Percentiles rank a stretch among this genome's conserved stretches.
Conservation (phyloP, 257 asterid genomes). For the Penstemon barbatus region DNA sequence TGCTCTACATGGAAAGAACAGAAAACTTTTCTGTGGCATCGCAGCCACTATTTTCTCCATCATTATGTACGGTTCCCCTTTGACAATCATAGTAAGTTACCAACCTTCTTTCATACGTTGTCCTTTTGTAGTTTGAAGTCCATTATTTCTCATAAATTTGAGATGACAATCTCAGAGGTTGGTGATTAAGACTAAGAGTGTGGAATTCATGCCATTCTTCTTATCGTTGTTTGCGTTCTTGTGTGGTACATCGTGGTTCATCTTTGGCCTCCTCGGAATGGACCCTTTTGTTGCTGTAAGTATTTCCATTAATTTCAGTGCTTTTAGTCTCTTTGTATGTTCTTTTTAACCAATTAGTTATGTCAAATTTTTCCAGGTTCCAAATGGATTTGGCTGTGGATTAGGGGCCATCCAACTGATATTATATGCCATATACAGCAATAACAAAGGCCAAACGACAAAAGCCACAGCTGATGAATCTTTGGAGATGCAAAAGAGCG, state of each 20-base stretch:
- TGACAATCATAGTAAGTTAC: slow-evolving; percentile 63
- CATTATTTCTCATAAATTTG: no score
- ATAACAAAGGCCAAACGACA: slow-evolving; percentile 46
- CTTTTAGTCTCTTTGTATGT: background rate
- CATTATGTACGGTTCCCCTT: slow-evolving; percentile 80
- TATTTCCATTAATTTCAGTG: background rate
- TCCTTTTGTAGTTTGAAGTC: slow-evolving; percentile 17
- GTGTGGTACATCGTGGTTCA: no score
- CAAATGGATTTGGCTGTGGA: slow-evolving; percentile 77
- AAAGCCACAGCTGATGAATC: slow-evolving; percentile 26
- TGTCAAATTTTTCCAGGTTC: slow-evolving; percentile 41
- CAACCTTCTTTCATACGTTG: background rate
- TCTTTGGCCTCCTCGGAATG: no score
- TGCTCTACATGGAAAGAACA: slow-evolving; percentile 55
- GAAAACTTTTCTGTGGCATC: slow-evolving; percentile 69
- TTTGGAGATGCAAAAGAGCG: slow-evolving; percentile 32
- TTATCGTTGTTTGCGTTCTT: no score
- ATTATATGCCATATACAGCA: slow-evolving; percentile 6
- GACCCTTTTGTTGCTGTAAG: slow-evolving; percentile 79
- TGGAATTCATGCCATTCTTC: no score
- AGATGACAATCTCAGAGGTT: no score
- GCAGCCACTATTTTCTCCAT: slow-evolving; percentile 80
- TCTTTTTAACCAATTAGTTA: no score
- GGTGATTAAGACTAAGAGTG: no score
- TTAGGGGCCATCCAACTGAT: slow-evolving; percentile 69